Evolutionary conservation across 2,329 filamentous ascomycete genomes (phyloP).

Genomic region (Claviceps sp.): DNA sequence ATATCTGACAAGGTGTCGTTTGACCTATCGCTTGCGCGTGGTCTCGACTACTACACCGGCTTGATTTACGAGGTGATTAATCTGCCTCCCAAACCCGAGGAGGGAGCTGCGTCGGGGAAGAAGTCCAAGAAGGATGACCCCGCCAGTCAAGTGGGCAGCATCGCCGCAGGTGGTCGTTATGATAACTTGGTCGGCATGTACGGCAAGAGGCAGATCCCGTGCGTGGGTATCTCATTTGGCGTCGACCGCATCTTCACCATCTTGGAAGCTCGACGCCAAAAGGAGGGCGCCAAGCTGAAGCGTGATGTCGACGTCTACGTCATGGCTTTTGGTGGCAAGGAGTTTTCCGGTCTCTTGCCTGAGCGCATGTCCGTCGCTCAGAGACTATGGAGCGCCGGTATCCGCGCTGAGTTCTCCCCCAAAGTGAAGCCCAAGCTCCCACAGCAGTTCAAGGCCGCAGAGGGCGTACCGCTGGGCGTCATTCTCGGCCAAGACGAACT

Average conservation of each 20-base stretch:
- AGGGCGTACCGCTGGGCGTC: slow-evolving; percentile 74
- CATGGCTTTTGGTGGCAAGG: slow-evolving; percentile 87
- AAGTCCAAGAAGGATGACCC: slow-evolving; percentile 38
- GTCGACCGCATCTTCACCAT: slow-evolving; percentile 94
- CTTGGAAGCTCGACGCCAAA: slow-evolving; percentile 61
- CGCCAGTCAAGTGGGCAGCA: slow-evolving; percentile 59
- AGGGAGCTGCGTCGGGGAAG: slow-evolving; percentile 23
- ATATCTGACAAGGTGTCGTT: slow-evolving; percentile 67
- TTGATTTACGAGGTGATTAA: slow-evolving; percentile 85
- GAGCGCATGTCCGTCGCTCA: slow-evolving; percentile 74
- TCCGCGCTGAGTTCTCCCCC: slow-evolving; percentile 72
- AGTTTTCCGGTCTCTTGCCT: slow-evolving; percentile 63
- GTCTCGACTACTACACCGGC: slow-evolving; percentile 86
- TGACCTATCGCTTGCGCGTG: slow-evolving; percentile 78
- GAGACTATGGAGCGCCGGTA: slow-evolving; percentile 70
- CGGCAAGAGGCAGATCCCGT: slow-evolving; percentile 65
- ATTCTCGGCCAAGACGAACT: slow-evolving; percentile 89
- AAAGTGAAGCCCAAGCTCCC: slow-evolving; percentile 85
- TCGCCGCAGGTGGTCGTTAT: slow-evolving; percentile 82
- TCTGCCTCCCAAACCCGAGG: slow-evolving; percentile 27
- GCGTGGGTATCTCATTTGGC: slow-evolving; percentile 64
- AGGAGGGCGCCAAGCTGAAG: slow-evolving; percentile 46
- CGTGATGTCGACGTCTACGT: slow-evolving; percentile 68
- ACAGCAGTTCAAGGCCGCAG: slow-evolving; percentile 83
- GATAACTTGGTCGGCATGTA: slow-evolving; percentile 94